Evolutionary conservation across 2,329 filamentous ascomycete species (phyloP).

Genomic region (Meredithiella fracta): DNA sequence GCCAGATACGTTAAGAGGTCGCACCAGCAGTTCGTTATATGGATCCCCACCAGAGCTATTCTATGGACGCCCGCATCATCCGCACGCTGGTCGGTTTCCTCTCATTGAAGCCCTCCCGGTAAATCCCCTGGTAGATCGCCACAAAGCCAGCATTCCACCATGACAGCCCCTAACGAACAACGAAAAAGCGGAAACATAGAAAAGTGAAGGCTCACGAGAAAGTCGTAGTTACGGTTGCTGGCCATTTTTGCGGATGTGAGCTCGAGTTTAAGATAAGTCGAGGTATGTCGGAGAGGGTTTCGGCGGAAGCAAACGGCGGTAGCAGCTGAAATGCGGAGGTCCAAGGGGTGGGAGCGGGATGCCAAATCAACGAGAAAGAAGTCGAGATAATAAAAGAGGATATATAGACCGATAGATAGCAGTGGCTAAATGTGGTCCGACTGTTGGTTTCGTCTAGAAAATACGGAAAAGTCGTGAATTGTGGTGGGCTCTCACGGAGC

Average conservation of each 20-base stretch:
- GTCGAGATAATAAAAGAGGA: neutral
- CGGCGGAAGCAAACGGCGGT: neutral
- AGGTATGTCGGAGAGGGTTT: neutral
- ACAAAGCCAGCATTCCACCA: neutral
- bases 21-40: too few relatives aligned
- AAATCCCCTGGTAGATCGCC: neutral
- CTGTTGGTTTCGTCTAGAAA: neutral
- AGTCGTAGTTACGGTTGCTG: constrained; percentile 97
- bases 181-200: neutral
- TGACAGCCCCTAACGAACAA: neutral
- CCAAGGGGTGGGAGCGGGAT: neutral
- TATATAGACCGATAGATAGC: neutral
- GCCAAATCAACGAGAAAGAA: neutral
- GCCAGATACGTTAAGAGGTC: neutral
- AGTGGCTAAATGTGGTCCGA: neutral
- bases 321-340: neutral
- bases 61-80: neutral
- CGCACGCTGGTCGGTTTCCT: neutral
- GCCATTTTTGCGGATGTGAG: constrained; percentile 45
- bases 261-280: neutral
- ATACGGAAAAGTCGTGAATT: neutral
- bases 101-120: neutral
- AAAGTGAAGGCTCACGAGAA: constrained; percentile 48
- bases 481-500: neutral
- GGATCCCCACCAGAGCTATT: neutral